A percentile compares a stretch with the other conserved stretches of the same genome.
These are phyloP conservation scores for Saraca asoca DNA, from an alignment of 331 rosid genomes.

Conservation along the genomic window DNA sequence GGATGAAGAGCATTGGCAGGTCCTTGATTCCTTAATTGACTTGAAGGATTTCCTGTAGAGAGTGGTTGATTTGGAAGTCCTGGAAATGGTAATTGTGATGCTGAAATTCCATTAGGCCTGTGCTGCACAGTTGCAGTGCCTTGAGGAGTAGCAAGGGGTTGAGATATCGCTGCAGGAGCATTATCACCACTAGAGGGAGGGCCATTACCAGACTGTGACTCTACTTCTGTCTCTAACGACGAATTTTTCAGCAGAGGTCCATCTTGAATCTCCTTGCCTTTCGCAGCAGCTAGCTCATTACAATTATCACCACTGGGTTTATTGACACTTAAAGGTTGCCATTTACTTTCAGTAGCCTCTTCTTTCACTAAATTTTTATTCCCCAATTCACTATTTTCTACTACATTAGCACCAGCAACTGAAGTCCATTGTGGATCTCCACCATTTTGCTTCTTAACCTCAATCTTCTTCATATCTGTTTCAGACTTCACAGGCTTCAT, in stretches of 20 bases:
- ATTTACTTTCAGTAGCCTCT: constrained; percentile 46
- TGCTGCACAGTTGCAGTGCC: constrained; percentile 43
- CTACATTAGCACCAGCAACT: constrained; percentile 35
- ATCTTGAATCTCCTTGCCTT: constrained; percentile 50
- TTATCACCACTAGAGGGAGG: constrained; percentile 39
- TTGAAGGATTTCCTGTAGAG: constrained; percentile 42
- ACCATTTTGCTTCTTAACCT: constrained; percentile 40
- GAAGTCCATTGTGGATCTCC: constrained; percentile 45
- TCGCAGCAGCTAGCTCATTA: constrained; percentile 39
- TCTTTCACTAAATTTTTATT: constrained; percentile 47
- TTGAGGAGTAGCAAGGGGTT: constrained; percentile 34
- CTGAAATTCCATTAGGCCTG: constrained; percentile 46
- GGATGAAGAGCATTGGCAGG: constrained; percentile 45
- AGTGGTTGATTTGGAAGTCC: constrained; percentile 53
- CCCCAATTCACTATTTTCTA: constrained; percentile 53
- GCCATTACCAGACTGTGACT: constrained; percentile 45
- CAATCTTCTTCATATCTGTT: constrained; percentile 48
- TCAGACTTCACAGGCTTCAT: constrained; percentile 47
- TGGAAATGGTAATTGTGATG: constrained; percentile 46
- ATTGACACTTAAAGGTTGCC: constrained; percentile 35
- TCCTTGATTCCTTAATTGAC: constrained; percentile 54
- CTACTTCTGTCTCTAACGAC: constrained; percentile 41
- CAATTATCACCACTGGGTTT: constrained; percentile 39
- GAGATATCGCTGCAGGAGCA: constrained; percentile 44
- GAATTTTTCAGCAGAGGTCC: constrained; percentile 39